phyloP scores from a whole-genome alignment of 1,284 basidiomycete genomes.

The Ustilago cynodontis region DNA sequence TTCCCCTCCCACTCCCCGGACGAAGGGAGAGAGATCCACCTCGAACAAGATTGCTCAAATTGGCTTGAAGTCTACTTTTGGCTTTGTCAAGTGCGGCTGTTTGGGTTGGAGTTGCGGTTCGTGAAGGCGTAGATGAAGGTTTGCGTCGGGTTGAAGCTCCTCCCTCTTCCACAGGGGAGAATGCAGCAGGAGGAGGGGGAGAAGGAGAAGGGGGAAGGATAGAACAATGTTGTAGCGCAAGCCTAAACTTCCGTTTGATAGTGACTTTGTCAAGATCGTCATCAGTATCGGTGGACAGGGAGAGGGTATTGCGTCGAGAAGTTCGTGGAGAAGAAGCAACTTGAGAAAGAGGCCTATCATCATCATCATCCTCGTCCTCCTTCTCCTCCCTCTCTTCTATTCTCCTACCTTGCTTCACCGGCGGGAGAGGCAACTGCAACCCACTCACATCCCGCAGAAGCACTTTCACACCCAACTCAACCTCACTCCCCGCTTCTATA shows the following conservation, averaged over 20 bases:
- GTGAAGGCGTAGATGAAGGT: not conserved
- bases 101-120: constrained; percentile 16
- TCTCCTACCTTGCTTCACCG: not conserved
- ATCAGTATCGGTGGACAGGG: not conserved
- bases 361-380: constrained; percentile 25
- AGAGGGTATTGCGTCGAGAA: not conserved
- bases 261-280: not conserved
- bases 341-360: constrained; percentile 40
- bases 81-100: not conserved
- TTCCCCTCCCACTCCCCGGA: not conserved
- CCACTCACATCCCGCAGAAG: constrained; percentile 8
- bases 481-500: not conserved
- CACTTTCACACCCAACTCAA: constrained; percentile 16
- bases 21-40: constrained; percentile 15
- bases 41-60: constrained; percentile 29
- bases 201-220: constrained; percentile 8
- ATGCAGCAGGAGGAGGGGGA: not conserved
- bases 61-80: constrained; percentile 31
- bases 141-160: constrained; percentile 13
- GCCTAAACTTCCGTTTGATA: not conserved
- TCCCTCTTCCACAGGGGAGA: not conserved
- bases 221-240: constrained; percentile 31
- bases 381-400: not conserved
- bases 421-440: not conserved
- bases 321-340: constrained; percentile 19